A percentile compares a stretch with the other conserved stretches of the same genome.
These are phyloP conservation scores for Melanopsichium pennsylvanicum DNA, from an alignment of 1,284 basidiomycete species.

Conservation along the genomic window DNA sequence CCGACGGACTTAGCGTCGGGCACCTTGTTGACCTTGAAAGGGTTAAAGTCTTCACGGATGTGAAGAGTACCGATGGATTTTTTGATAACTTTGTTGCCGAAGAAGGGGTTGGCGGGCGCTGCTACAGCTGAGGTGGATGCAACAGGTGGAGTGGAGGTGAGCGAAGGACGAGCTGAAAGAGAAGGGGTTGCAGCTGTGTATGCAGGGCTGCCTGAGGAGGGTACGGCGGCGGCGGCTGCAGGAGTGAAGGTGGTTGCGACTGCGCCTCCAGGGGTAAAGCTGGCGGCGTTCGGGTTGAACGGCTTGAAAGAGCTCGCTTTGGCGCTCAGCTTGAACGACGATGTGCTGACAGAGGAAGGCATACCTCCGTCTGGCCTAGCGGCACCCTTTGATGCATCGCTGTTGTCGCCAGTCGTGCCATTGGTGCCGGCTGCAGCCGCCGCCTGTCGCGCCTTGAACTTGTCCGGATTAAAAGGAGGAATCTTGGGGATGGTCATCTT, in stretches of 20 bases:
- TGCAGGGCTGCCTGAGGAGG: conserved; percentile 21
- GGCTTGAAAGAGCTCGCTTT: conserved; percentile 79
- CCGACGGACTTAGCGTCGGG: conserved; percentile 76
- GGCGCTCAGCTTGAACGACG: conserved; percentile 80
- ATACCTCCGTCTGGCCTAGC: conserved; percentile 22
- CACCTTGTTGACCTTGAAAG: conserved; percentile 85
- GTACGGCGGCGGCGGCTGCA: conserved; percentile 38
- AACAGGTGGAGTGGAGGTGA: conserved; percentile 56
- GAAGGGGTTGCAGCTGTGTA: conserved; percentile 13
- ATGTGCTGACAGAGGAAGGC: conserved; percentile 47
- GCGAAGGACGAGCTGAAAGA: conserved; percentile 66
- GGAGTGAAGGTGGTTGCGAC: conserved; percentile 9
- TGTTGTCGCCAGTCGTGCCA: conserved; percentile 8
- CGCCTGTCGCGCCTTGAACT: conserved; percentile 51
- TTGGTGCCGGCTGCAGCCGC: conserved; percentile 20
- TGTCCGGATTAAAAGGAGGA: conserved; percentile 83
- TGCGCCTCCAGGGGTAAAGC: conserved; percentile 68
- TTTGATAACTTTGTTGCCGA: conserved; percentile 75
- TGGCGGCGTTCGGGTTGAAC: conserved; percentile 68
- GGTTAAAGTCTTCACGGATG: conserved; percentile 92
- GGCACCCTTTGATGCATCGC: conserved; percentile 10
- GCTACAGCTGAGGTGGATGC: conserved; percentile 49
- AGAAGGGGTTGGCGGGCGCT: conserved; percentile 78
- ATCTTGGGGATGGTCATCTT: conserved; percentile 79
- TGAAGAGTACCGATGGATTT: conserved; percentile 77